These are phyloP conservation scores for Gautieria morchelliformis DNA, from an alignment of 768 basidiomycete species.

Conservation along the genomic window DNA sequence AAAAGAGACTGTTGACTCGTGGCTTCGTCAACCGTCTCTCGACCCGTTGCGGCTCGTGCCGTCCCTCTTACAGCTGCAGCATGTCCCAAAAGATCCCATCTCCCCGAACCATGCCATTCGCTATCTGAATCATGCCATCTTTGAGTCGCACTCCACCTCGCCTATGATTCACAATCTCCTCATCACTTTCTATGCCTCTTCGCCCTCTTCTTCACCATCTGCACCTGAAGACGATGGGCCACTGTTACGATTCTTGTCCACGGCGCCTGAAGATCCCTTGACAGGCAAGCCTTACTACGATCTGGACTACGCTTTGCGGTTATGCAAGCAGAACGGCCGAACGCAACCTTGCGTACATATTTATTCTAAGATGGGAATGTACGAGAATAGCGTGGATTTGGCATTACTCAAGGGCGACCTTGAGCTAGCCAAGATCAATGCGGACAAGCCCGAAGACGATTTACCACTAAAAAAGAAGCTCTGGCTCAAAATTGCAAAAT, in stretches of 20 bases:
- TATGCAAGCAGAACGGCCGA: slow-evolving; percentile 76
- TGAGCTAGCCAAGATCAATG: slow-evolving; percentile 90
- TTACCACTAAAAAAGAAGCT: slow-evolving; percentile 79
- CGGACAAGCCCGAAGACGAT: slow-evolving; percentile 91
- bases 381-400: slow-evolving; percentile 92
- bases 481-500: slow-evolving; percentile 98
- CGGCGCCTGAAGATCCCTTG: slow-evolving; percentile 71
- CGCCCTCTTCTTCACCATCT: slow-evolving; percentile 33
- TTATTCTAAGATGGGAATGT: slow-evolving; percentile 95
- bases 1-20: slow-evolving; percentile 85
- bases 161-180: slow-evolving; percentile 90
- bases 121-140: slow-evolving; percentile 79
- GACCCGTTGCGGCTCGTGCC: slow-evolving; percentile 84
- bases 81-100: slow-evolving; percentile 58
- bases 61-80: slow-evolving; percentile 74
- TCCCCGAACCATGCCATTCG: slow-evolving; percentile 81
- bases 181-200: slow-evolving; percentile 70
- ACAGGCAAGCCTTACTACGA: slow-evolving; percentile 90
- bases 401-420: slow-evolving; percentile 91
- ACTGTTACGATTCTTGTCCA: slow-evolving; percentile 72
- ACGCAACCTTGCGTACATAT: slow-evolving; percentile 91
- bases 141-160: slow-evolving; percentile 70
- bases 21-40: slow-evolving; percentile 73
- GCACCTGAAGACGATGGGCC: slow-evolving; percentile 59
- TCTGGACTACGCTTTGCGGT: slow-evolving; percentile 88